A percentile compares a stretch with the other conserved stretches of the same genome.
phyloP scores from a whole-genome alignment of 345 rosid species.

The Noccaea bulbosa region DNA sequence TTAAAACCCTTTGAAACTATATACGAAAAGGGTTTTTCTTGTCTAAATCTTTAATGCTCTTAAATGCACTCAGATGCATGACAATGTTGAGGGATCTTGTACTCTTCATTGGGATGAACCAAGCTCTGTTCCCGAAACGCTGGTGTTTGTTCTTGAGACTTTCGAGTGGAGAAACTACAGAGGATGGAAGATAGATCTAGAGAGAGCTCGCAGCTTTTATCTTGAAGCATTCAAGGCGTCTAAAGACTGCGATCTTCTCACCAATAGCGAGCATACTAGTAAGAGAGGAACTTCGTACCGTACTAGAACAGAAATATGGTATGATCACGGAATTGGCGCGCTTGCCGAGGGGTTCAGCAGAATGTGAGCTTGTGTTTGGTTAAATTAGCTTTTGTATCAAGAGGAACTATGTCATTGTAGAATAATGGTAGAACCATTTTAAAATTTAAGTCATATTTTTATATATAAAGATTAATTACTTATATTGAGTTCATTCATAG shows the following conservation, averaged over 20 bases:
- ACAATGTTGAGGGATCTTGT: too few relatives aligned
- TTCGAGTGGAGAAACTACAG: constrained; percentile 27
- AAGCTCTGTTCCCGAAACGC: constrained; percentile 17
- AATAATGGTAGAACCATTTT: too few relatives aligned
- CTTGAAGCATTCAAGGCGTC: constrained; percentile 22
- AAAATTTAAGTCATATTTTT: too few relatives aligned
- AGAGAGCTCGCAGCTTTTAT: constrained; percentile 16
- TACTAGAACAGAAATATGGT: constrained; percentile 5
- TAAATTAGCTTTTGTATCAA: neutral
- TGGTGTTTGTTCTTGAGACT: constrained; percentile 21
- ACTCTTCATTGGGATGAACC: constrained; percentile 18
- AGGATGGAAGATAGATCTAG: constrained; percentile 12
- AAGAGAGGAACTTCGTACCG: too few relatives aligned
- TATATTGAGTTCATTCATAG: too few relatives aligned
- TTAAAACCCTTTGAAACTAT: too few relatives aligned
- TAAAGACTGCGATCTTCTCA: neutral
- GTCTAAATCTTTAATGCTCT: too few relatives aligned
- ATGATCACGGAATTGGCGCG: constrained; percentile 15
- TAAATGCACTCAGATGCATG: too few relatives aligned
- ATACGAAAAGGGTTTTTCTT: too few relatives aligned
- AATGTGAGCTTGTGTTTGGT: constrained; percentile 25
- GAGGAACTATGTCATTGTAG: too few relatives aligned
- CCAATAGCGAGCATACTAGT: too few relatives aligned
- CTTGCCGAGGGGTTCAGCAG: constrained; percentile 12
- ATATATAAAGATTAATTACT: too few relatives aligned